These are phyloP conservation scores for Thraustochytrium sp. DNA, from an alignment of 352 stramenopile genomes.

Conservation along the genomic window DNA sequence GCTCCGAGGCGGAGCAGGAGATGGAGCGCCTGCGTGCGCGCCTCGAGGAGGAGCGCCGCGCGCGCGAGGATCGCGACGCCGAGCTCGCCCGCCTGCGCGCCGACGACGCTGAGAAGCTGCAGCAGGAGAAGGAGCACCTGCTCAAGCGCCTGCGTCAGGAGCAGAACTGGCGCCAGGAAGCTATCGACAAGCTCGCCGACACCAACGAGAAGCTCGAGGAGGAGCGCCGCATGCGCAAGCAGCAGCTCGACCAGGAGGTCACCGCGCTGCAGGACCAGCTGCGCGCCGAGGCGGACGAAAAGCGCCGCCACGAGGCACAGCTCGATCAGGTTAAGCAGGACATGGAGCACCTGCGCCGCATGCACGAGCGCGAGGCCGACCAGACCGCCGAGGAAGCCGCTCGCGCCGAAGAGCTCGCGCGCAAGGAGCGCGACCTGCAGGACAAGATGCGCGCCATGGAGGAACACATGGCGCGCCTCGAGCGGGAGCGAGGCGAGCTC, in stretches of 20 bases:
- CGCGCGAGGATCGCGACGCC: slow-evolving; percentile 25
- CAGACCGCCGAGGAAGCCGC: slow-evolving; percentile 69
- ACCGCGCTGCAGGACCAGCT: neutral
- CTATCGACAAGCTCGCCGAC: slow-evolving; percentile 88
- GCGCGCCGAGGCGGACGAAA: slow-evolving; percentile 63
- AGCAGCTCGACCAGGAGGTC: slow-evolving; percentile 9
- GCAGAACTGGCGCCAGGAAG: slow-evolving; percentile 80
- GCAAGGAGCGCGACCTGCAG: slow-evolving; percentile 17
- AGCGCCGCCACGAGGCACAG: slow-evolving; percentile 64
- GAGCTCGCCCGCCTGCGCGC: neutral
- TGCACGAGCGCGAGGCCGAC: neutral
- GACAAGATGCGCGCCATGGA: slow-evolving; percentile 64
- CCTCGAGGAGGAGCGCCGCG: neutral
- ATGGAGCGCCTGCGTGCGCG: neutral
- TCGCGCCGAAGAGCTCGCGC: slow-evolving; percentile 23
- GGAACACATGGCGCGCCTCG: slow-evolving; percentile 60
- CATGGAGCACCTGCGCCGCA: slow-evolving; percentile 94
- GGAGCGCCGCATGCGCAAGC: neutral
- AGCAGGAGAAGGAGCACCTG: slow-evolving; percentile 64
- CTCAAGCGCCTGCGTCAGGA: slow-evolving; percentile 66
- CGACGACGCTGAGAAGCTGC: slow-evolving; percentile 60
- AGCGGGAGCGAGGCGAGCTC: slow-evolving; percentile 36
- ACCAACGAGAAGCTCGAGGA: slow-evolving; percentile 61
- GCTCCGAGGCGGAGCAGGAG: slow-evolving; percentile 3
- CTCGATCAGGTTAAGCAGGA: slow-evolving; percentile 98